Conservation (phyloP, 768 basidiomycete genomes). For the Xerocomus potaroensis region DNA sequence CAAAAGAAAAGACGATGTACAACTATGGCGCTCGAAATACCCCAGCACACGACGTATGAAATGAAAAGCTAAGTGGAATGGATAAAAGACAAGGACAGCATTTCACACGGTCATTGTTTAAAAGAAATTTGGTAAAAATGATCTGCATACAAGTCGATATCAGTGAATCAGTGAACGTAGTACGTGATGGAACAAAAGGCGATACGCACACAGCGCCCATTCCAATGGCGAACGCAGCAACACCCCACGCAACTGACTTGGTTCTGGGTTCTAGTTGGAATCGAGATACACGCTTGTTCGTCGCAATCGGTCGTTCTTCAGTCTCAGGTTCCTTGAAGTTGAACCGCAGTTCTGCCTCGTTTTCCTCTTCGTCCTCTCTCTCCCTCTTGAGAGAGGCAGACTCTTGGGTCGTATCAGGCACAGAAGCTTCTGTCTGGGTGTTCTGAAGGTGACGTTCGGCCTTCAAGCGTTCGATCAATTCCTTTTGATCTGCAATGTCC, state of each 20-base stretch:
- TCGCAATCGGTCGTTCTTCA: conserved; percentile 51
- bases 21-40: conserved; percentile 18
- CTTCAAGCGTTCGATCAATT: conserved; percentile 69
- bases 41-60: conserved; percentile 14
- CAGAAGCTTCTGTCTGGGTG: conserved; percentile 20
- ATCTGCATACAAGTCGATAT: conserved; percentile 29
- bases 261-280: conserved; percentile 60
- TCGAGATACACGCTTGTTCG: conserved; percentile 60
- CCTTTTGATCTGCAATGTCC: conserved; percentile 75
- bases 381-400: conserved; percentile 43
- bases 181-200: not conserved
- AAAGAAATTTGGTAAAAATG: conserved; percentile 61
- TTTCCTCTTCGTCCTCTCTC: conserved; percentile 39
- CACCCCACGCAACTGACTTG: conserved; percentile 79
- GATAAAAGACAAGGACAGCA: conserved; percentile 2
- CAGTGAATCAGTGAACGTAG: not conserved
- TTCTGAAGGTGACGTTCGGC: conserved; percentile 46
- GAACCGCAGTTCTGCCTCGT: conserved; percentile 50
- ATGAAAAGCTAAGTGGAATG: not conserved
- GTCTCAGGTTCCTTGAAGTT: conserved; percentile 67
- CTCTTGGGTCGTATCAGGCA: conserved; percentile 12
- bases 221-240: conserved; percentile 79
- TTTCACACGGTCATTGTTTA: conserved; percentile 27
- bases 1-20: conserved; percentile 9
- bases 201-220: conserved; percentile 71